Evolutionary conservation across 805 yeast species (phyloP).

Genomic region (Yarrowia porcina): DNA sequence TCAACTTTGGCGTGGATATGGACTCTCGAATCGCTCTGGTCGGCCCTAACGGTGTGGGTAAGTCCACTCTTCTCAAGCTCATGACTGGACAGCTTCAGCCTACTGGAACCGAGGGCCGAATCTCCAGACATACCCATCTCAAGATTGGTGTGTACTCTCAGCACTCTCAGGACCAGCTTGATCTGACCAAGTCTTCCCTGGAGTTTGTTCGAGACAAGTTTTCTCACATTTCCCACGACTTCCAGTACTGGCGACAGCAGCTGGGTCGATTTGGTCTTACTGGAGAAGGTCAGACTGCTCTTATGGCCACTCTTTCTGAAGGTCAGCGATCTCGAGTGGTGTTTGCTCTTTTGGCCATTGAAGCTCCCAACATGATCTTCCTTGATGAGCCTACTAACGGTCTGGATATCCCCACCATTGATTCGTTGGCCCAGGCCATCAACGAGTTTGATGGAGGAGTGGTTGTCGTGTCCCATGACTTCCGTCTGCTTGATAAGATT

Average conservation of each 20-base stretch:
- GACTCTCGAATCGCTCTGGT: conserved; percentile 97
- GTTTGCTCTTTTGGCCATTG: conserved; percentile 91
- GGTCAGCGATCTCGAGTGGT: conserved; percentile 99
- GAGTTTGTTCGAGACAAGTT: conserved; percentile 97
- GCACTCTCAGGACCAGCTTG: conserved; percentile 98
- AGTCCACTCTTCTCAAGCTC: conserved; percentile 89
- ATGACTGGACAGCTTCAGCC: conserved; percentile 94
- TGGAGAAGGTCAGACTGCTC: conserved; percentile 98
- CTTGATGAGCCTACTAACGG: conserved; percentile 99
- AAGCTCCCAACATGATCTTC: conserved; percentile 88
- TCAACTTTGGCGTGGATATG: conserved; percentile 99
- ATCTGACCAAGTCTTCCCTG: conserved; percentile 88
- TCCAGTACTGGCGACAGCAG: conserved; percentile 94
- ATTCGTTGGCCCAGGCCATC: conserved; percentile 95
- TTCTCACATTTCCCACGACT: conserved; percentile 87
- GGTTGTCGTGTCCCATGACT: conserved; percentile 97
- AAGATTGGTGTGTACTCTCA: conserved; percentile 98
- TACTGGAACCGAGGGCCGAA: conserved; percentile 76
- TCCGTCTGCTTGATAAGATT: conserved; percentile 93
- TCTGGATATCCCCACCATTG: conserved; percentile 96
- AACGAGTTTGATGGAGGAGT: conserved; percentile 96
- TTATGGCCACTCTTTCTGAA: conserved; percentile 97
- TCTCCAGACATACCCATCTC: conserved; percentile 94
- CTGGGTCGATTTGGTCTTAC: conserved; percentile 97
- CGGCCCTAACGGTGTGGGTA: conserved; percentile 99